phyloP scores from a whole-genome alignment of 2,329 filamentous ascomycete species.

The Sporothrix sp. region DNA sequence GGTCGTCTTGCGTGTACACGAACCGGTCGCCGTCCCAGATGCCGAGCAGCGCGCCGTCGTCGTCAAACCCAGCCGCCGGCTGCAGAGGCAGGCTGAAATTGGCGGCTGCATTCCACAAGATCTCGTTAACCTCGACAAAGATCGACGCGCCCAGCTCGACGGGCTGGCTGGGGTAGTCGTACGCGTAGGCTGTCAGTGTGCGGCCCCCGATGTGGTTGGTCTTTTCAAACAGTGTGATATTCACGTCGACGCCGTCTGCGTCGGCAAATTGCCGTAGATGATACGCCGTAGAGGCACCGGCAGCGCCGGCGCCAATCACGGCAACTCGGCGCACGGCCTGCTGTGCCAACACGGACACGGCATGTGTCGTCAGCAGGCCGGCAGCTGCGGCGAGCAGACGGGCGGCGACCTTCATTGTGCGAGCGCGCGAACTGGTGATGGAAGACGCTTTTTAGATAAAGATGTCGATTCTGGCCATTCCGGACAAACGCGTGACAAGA shows the following conservation, averaged over 20 bases:
- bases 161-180: constrained; percentile 53
- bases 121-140: constrained; percentile 77
- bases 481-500: too few relatives aligned
- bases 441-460: background rate
- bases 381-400: background rate
- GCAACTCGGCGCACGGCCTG: background rate
- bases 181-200: constrained; percentile 73
- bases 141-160: constrained; percentile 88
- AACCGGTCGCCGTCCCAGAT: constrained; percentile 78
- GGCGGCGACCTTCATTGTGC: background rate
- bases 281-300: constrained; percentile 78
- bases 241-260: constrained; percentile 48
- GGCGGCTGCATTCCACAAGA: constrained; percentile 63
- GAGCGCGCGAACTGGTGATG: background rate
- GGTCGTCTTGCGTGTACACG: constrained; percentile 54
- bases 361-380: background rate
- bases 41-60: constrained; percentile 50
- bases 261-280: constrained; percentile 64
- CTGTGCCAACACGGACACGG: background rate
- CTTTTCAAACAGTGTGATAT: constrained; percentile 84
- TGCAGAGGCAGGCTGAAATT: constrained; percentile 58
- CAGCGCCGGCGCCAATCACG: constrained; percentile 65
- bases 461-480: background rate
- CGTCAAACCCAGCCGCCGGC: constrained; percentile 23
- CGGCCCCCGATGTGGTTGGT: constrained; percentile 71